Base-by-base conservation (phyloP, 139 green algal genomes). In the Mesostigma viride region DNA sequence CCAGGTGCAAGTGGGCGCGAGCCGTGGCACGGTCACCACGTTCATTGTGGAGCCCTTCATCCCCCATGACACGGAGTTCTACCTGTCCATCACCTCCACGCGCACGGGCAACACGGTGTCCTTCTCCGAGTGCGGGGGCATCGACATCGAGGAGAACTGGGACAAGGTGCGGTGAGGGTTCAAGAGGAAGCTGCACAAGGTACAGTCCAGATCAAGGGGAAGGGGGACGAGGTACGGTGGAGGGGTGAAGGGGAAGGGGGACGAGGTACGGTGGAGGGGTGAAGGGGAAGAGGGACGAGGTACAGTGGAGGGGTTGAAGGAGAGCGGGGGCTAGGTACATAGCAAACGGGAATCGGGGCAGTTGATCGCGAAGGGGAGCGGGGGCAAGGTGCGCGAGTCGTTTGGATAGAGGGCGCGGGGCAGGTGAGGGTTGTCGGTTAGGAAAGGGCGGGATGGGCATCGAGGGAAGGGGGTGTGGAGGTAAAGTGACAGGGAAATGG, bases 91-190 rank as follows among this genome's bases (percentile, higher is more conserved):
- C 35, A 65, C 67, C 77, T 84, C 77, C 45, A 58, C 60, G 11
- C 80, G 87, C 14, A 56, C 85, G 40, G 75, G 75, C 51, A 79
- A 28, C 56, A 64, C 81, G 17, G 59, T 90, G 3, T 62, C 17
- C 68, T 94, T 95, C 70, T 84, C 64, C n/a, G 83, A 83, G 48
- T 66, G 72, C 11, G 88, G 90, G 1, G 89, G 89, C 33, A 67
- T 96, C 8, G 85, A 96, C 2, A 89, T 96, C 44, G 90, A 96
- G 78, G 89, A 89, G 35, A 95, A 96, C 76, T 96, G 90, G 90
- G 90, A 95, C 68, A 80, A 86, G 76, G 83, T 96, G 31, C 11
- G 51, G 51, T n/a, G 40, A 48, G 40, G 11, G 40, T 8, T 8
- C 8, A 48, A 11, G 40, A 11, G 40, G 11, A 48, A n/a, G 40